Conservation (phyloP, 371 early-diverging fungal species). For the Mucor indicus region DNA sequence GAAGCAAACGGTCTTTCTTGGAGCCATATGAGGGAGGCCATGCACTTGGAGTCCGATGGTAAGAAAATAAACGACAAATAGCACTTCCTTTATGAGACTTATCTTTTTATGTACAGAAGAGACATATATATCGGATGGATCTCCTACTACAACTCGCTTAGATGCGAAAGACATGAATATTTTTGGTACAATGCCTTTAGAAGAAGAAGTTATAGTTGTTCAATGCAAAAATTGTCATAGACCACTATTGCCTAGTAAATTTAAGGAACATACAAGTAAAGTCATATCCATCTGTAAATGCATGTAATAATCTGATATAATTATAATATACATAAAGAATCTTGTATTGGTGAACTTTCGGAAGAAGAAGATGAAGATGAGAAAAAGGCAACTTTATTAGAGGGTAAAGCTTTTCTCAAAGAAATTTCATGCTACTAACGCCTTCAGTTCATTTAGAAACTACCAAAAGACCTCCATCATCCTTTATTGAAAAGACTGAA, state of each 20-base stretch:
- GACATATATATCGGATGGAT: conserved; percentile 18
- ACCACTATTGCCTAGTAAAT: conserved; percentile 36
- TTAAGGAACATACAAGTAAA: conserved; percentile 39
- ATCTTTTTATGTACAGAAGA: conserved; percentile 8
- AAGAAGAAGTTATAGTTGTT: conserved; percentile 39
- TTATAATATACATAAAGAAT: too few relatives aligned
- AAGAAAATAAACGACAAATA: not conserved
- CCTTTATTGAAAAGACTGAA: conserved; percentile 26
- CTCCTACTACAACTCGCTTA: conserved; percentile 27
- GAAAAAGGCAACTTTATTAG: too few relatives aligned
- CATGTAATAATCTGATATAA: too few relatives aligned
- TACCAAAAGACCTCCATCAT: conserved; percentile 16
- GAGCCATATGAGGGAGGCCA: conserved; percentile 10
- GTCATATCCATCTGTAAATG: too few relatives aligned
- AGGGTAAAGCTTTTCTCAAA: too few relatives aligned
- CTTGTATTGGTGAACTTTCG: conserved; percentile 8
- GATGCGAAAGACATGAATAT: conserved; percentile 30
- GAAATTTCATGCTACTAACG: too few relatives aligned
- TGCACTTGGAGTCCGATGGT: conserved; percentile 23
- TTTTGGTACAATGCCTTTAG: conserved; percentile 44
- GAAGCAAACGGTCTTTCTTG: conserved; percentile 11
- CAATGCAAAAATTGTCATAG: conserved; percentile 40
- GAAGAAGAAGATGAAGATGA: too few relatives aligned
- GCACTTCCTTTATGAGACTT: not conserved
- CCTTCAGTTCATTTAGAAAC: too few relatives aligned